Evolutionary conservation across 208 protist genomes (phyloP), one percentile per base, ranked within the genome.

Genomic region (Trypanosoma conorhini): DNA sequence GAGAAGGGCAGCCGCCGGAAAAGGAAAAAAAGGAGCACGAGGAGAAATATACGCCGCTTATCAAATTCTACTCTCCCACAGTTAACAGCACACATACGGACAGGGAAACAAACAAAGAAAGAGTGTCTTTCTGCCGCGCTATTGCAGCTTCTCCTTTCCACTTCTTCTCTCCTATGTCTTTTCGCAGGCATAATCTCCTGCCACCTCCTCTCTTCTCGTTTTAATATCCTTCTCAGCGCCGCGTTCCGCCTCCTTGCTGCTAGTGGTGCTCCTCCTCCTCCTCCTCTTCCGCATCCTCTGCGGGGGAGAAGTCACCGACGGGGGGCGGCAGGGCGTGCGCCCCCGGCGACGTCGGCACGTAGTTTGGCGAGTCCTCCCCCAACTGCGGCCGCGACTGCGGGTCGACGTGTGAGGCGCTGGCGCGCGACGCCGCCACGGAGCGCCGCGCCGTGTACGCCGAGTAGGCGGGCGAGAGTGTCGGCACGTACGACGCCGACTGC

Each of bases 261-360:
- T 62, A 22, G 5, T 55, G 24, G 10, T 55, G 38, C 19, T 50
- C 55, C 33, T 72, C 55, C 48, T 74, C 71, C 48, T 67, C n/a
- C n/a, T n/a, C 38, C 72, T 88, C 83, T 59, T 88, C 83, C 56
- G 81, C 77, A 58, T 88, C 83, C 68, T 87, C 85, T 4, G 78
- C 81, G 0, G 74, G 72, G 3, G 72, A 86, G 65, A 88, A 91
- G 60, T 91, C 86, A 44, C 40, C 72, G 62, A 40, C 70, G 80
- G 38, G 70, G 66, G 52, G 70, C 60, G 46, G 67, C 44, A 44
- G 51, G 28, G 4, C 12, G 28, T 73, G 63, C n/a, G 51, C 38
- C 59, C 56, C 63, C 15, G 77, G 67, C 28, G 64, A 74, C 1
- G 67, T 62, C 28, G 75, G 79, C 24, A 72, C 54, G 35, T 81